A percentile compares a stretch with the other conserved stretches of the same genome.
These are phyloP conservation scores for Pulveroboletus sp. DNA, from an alignment of 768 basidiomycete genomes.

Conservation along the genomic window DNA sequence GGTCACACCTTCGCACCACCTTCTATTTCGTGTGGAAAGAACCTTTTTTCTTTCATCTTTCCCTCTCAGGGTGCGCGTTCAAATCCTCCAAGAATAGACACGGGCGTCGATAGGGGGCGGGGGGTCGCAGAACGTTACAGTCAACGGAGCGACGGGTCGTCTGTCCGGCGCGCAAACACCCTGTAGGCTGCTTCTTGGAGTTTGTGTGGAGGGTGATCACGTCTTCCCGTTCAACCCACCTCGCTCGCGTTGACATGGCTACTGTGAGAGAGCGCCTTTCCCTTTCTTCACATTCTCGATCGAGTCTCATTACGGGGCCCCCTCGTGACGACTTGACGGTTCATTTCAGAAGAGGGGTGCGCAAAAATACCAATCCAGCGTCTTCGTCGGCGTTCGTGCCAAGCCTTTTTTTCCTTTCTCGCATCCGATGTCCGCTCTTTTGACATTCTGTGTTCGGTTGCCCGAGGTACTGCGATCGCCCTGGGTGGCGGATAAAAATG, in stretches of 20 bases:
- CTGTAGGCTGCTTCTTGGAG: neutral
- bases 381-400: neutral
- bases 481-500: slow-evolving; percentile 12
- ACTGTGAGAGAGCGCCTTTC: slow-evolving; percentile 12
- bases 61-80: neutral
- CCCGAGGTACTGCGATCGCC: slow-evolving; percentile 2
- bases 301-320: neutral
- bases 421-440: no score
- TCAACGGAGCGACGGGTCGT: slow-evolving; percentile 5
- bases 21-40: neutral
- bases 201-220: slow-evolving; percentile 11
- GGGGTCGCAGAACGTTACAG: no score
- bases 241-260: slow-evolving; percentile 15
- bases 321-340: neutral
- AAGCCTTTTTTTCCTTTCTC: no score
- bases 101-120: slow-evolving; percentile 1
- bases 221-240: slow-evolving; percentile 1
- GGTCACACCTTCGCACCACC: neutral
- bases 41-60: neutral
- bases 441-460: neutral
- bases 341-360: neutral
- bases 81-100: slow-evolving; percentile 6
- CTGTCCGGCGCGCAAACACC: neutral
- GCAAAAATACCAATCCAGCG: no score
- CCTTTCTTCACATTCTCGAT: neutral